phyloP scores from a whole-genome alignment of 495 filamentous ascomycete species.

The Neurospora pannonica region DNA sequence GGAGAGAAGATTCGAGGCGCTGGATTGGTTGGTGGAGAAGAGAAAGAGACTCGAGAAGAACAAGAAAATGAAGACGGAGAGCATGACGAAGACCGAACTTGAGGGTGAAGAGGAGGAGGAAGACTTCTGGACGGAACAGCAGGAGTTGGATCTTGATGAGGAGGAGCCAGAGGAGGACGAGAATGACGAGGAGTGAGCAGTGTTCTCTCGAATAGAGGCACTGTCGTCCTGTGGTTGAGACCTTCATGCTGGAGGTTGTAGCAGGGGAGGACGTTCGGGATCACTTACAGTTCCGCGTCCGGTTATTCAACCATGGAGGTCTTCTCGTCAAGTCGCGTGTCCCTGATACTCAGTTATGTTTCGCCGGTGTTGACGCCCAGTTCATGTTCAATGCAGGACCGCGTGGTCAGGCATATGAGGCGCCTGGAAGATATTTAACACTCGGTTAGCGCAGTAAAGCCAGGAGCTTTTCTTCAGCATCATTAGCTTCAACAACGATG shows the following conservation, averaged over 20 bases:
- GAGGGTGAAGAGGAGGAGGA: neutral
- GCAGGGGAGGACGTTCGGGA: neutral
- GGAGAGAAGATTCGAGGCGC: neutral
- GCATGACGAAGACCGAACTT: neutral
- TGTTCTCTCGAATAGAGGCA: neutral
- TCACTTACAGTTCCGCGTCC: neutral
- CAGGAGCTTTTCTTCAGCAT: neutral
- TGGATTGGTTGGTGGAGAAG: neutral
- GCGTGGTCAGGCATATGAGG: neutral
- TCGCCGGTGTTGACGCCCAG: neutral
- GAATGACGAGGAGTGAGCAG: neutral
- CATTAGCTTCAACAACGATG: neutral
- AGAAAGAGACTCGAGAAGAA: neutral
- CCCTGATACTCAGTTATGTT: neutral
- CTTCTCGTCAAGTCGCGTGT: neutral
- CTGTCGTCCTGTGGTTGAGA: neutral
- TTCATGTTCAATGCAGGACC: neutral
- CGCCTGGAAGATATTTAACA: neutral
- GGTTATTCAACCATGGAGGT: neutral
- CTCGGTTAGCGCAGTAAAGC: neutral
- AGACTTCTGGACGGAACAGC: neutral
- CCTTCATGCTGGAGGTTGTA: neutral
- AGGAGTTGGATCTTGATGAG: neutral
- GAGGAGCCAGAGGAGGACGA: neutral
- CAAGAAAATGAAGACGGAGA: neutral